phyloP scores from a whole-genome alignment of 1,284 basidiomycete species.

The Ustilago xerochloae region DNA sequence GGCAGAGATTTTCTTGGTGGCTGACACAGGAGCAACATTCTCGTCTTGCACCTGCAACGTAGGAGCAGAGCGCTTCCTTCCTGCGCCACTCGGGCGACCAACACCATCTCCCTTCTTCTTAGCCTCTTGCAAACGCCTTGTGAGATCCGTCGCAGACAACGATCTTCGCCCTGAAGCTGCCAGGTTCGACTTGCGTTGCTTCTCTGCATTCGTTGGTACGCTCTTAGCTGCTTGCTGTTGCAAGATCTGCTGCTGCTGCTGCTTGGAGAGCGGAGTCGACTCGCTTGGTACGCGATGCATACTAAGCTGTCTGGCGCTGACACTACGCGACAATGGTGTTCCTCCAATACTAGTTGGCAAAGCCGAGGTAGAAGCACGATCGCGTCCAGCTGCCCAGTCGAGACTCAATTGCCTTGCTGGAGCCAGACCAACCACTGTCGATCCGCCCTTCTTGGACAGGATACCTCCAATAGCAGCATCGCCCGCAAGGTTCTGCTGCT shows the following conservation, averaged over 20 bases:
- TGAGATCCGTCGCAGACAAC: constrained; percentile 40
- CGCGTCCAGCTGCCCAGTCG: constrained; percentile 57
- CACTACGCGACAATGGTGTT: constrained; percentile 41
- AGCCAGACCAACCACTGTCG: constrained; percentile 31
- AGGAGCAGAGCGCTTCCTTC: constrained; percentile 32
- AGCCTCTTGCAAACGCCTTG: constrained; percentile 43
- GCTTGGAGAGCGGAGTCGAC: constrained; percentile 19
- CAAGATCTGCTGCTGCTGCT: background rate
- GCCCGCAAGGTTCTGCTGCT: constrained; percentile 17
- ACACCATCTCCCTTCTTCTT: constrained; percentile 31
- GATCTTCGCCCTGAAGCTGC: constrained; percentile 14
- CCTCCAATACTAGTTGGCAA: constrained; percentile 38
- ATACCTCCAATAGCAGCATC: constrained; percentile 2
- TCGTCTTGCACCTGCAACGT: constrained; percentile 17
- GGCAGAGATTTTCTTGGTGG: background rate
- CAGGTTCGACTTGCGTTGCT: constrained; percentile 20
- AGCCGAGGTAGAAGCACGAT: constrained; percentile 40
- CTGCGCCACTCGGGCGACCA: background rate
- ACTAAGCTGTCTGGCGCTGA: constrained; percentile 33
- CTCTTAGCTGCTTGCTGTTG: background rate
- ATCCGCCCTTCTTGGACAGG: constrained; percentile 4
- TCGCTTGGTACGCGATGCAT: constrained; percentile 16
- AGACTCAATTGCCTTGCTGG: constrained; percentile 38
- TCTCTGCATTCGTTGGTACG: constrained; percentile 6
- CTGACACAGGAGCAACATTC: constrained; percentile 18